Percentiles rank a stretch among this genome's conserved stretches.
These are phyloP conservation scores for Claviceps pazoutovae DNA, from an alignment of 2,329 filamentous ascomycete genomes.

Conservation along the genomic window DNA sequence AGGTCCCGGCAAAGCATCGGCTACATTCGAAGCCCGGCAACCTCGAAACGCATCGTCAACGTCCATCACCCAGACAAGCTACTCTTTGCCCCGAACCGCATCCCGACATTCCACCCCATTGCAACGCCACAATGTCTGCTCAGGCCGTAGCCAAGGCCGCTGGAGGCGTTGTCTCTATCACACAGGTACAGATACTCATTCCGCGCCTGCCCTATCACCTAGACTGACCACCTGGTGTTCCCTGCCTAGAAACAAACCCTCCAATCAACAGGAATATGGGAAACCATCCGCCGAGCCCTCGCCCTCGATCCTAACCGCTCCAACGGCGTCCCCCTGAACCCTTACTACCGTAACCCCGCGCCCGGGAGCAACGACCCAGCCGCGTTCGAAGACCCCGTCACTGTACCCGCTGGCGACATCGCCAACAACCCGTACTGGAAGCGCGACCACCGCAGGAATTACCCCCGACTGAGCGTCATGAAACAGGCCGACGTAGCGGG, in stretches of 20 bases:
- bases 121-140: constrained; percentile 40
- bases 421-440: constrained; percentile 54
- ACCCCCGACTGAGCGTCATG: constrained; percentile 68
- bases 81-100: constrained; percentile 5
- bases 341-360: constrained; percentile 77
- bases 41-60: constrained; percentile 7
- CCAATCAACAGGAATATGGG: constrained; percentile 81
- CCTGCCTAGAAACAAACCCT: constrained; percentile 78
- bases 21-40: constrained; percentile 1
- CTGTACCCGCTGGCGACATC: constrained; percentile 44
- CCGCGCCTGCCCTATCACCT: too few species aligned
- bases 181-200: constrained; percentile 35
- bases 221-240: too few species aligned
- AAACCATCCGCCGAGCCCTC: constrained; percentile 61
- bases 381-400: constrained; percentile 25
- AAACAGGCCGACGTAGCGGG: constrained; percentile 75
- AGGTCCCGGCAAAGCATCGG: constrained; percentile 9
- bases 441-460: constrained; percentile 71
- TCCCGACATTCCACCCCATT: constrained; percentile 1
- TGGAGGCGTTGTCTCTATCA: constrained; percentile 39
- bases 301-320: constrained; percentile 80
- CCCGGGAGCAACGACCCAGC: constrained; percentile 27
- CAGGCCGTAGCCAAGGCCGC: constrained; percentile 44
- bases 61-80: neutral
- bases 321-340: constrained; percentile 83